phyloP scores from a whole-genome alignment of 1,139 yeast species.

The Debaryomyces udenii region DNA sequence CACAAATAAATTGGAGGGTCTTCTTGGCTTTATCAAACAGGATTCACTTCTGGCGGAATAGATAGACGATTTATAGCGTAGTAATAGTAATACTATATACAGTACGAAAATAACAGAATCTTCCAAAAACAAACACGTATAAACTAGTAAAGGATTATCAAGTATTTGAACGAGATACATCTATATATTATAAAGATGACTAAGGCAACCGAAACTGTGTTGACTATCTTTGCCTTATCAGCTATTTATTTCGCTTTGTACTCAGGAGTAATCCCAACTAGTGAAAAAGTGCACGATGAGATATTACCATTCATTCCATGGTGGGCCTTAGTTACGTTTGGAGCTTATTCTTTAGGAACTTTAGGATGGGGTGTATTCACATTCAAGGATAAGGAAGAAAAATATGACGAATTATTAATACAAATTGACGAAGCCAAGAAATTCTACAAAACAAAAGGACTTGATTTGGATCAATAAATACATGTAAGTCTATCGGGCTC shows the following conservation, averaged over 20 bases:
- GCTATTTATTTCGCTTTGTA: slow-evolving; percentile 59
- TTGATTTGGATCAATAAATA: slow-evolving; percentile 46
- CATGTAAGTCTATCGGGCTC: neutral
- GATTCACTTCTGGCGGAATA: slow-evolving; percentile 23
- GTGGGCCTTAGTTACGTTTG: slow-evolving; percentile 73
- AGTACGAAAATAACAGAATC: no score
- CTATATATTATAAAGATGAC: slow-evolving; percentile 49
- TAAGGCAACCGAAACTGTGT: slow-evolving; percentile 65
- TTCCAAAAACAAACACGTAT: slow-evolving; percentile 6
- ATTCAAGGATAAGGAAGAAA: slow-evolving; percentile 73
- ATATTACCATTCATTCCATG: slow-evolving; percentile 69
- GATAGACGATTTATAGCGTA: neutral
- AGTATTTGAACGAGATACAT: no score
- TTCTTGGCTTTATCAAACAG: slow-evolving; percentile 54
- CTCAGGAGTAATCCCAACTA: slow-evolving; percentile 58
- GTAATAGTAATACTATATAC: slow-evolving; percentile 3
- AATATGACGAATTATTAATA: slow-evolving; percentile 62
- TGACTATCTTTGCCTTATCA: slow-evolving; percentile 48
- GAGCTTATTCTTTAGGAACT: slow-evolving; percentile 70
- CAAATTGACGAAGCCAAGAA: slow-evolving; percentile 70
- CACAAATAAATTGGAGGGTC: slow-evolving; percentile 38
- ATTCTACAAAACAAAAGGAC: slow-evolving; percentile 60
- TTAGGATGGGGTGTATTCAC: slow-evolving; percentile 74
- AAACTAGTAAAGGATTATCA: no score
- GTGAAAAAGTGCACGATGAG: slow-evolving; percentile 51